Conservation (phyloP, 345 rosid genomes). For the Corchorus olitorius region DNA sequence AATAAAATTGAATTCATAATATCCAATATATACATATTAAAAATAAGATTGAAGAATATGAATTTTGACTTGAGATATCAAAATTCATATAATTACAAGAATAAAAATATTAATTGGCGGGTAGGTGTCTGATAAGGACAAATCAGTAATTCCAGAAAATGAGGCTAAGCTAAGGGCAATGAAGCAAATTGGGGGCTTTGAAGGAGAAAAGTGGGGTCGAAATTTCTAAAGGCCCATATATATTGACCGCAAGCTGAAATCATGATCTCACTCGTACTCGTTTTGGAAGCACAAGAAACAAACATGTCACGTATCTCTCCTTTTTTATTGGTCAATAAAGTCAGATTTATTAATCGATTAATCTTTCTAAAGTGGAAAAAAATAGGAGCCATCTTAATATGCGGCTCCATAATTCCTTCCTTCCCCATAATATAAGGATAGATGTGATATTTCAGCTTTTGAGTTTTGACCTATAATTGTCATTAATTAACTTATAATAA, state of each 20-base stretch:
- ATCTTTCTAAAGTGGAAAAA: not conserved
- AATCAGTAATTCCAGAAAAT: too few relatives aligned
- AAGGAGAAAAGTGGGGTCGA: not conserved
- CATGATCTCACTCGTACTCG: not conserved
- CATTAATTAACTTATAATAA: too few relatives aligned
- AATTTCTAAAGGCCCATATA: not conserved
- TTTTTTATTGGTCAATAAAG: not conserved
- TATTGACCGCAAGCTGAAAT: constrained; percentile 18
- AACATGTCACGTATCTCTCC: not conserved
- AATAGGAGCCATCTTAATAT: not conserved
- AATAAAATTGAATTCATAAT: too few relatives aligned
- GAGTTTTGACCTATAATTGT: not conserved
- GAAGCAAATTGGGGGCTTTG: too few relatives aligned
- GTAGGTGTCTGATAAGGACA: too few relatives aligned
- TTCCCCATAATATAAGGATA: not conserved
- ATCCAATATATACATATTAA: too few relatives aligned
- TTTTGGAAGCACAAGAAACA: constrained; percentile 23
- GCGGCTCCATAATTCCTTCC: constrained; percentile 2
- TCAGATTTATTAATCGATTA: not conserved
- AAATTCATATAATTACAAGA: too few relatives aligned
- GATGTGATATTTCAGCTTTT: not conserved
- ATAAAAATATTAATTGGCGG: too few relatives aligned
- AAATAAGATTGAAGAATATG: too few relatives aligned
- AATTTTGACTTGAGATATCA: too few relatives aligned
- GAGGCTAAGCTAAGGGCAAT: too few relatives aligned